Base-by-base conservation (phyloP, 495 filamentous ascomycete genomes). In the Xylaria grammica region DNA sequence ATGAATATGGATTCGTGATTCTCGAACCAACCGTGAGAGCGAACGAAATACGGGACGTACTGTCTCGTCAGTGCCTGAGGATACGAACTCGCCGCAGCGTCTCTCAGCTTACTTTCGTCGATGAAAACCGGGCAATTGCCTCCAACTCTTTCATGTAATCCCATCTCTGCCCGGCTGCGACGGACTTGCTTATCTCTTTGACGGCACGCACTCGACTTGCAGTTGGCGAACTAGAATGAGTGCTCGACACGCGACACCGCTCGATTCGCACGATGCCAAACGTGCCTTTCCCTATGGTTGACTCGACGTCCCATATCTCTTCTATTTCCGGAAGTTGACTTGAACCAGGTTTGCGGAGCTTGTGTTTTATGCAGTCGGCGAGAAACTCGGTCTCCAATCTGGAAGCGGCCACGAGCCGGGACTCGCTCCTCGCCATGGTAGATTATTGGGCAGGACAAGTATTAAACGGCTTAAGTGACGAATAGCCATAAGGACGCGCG, bases 1-100 rank as follows among this genome's bases (percentile, higher is more conserved):
- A 82, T 70, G 53, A 69, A 77, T 3, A 82, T 56, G 20, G 40
- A 51, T 0, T 68, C 70, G 1, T 72, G 65, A 4, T 15, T 59
- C 24, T 65, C 65, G 58, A 76, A 82, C 80, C 81, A 83, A 13
- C 79, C 78, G 10, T 70, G 62, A 50, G 71, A 78, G 17, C 73
- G 67, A 4, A 79, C 75, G 38, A 78, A 77, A 46, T 58, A 65
- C 10, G 48, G 54, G 4, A 26, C 45, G 44, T 71, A 71, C 68
- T 72, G 32, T 57, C 20, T 45, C 1, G 24, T 57, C 38, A 57
- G 38, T 44, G 9, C 4, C 34, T 42, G 15, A n/a, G 4, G 5
- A 57, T 3, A 2, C 27, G 22, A 15, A 26, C 1, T 20, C 13
- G 34, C 22, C 19, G 19, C 26, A 15, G 13, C 5, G 34, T 44